Evolutionary conservation across 2,329 filamentous ascomycete species (phyloP), one percentile per base, ranked within the genome.

Genomic region (Ceratocystis papillata): DNA sequence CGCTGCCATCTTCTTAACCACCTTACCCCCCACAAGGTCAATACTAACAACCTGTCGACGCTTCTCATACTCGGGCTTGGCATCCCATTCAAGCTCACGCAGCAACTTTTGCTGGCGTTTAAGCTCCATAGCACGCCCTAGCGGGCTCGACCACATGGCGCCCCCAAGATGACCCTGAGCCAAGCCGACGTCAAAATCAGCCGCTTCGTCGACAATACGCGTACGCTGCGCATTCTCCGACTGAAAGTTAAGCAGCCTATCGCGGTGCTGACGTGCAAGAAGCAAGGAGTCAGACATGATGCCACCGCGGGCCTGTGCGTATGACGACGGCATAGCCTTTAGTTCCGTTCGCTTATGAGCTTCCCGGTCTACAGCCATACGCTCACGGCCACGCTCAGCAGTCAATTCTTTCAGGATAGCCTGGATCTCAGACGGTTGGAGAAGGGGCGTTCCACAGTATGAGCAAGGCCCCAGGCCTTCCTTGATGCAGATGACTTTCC

Each of bases 401-500:
- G 87, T 86, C 12, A 99, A 80, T 71, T 93, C 87, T 30, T 83
- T 82, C 62, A 97, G 88, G 84, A 99, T 96, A 44, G 83, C 84
- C 71, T 95, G 87, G 8, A 96, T 84, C 65, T 97, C 91, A 2
- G 82, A 77, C 0, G 83, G 74, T 37, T 81, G 86, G 6, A 99
- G 78, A 0, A 99, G 78, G 0, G 90, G 84, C 0, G 82, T 80
- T 0, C 86, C 85, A 77, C 94, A 99, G 73, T 89, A 96, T 0
- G 93, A 96, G 75, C 94, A 99, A 0, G 93, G 93, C 0, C 93
- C 93, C 0, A 97, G 80, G 0, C 94, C 94, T 75, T 99, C 92
- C 72, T 94, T 92, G 28, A 96, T 85, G 74, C 94, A 99, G 65
- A 97, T 87, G 12, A 99, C 90, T 74, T 97, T 97, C 67, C 94